Base-by-base conservation (phyloP, 306 rosid genomes). In the Psophocarpus tetragonolobus region DNA sequence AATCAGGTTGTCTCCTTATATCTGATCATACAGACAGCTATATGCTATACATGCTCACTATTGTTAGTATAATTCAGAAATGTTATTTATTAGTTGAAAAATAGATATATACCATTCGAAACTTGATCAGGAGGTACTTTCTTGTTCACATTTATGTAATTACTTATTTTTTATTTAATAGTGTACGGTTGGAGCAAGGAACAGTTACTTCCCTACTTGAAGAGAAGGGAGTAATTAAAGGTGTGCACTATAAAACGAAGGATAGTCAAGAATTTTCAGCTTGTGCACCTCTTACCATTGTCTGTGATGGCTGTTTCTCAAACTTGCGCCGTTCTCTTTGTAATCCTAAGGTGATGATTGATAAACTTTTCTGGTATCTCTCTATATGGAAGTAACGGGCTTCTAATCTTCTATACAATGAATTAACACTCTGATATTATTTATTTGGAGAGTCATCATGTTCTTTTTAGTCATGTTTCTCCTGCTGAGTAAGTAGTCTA, bases 281-380 rank as follows among this genome's bases (percentile, higher is more conserved):
- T 41, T 85, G 83, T 83, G 97, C 97, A 4, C 98, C 97, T 42
- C 87, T 94, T 50, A 92, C 97, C 27, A 82, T 94, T 85, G 97
- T 94, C 74, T 94, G 98, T 80, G 97, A 94, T 74, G 98, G 98
- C 15, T 94, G 98, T 78, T 94, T 94, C 89, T 94, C 97, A 80
- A 94, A 92, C 88, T 73, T 94, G 90, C 92, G 98, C 5, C 97
- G 97, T 64, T 81, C 97, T 71, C 98, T 94, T 51, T 94, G 97
- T 71, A 81, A 88, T 61, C 93, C 98, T 21, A 84, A 90, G 98
- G 98, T 92, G 48, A 38, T 83, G 30, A 71, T 97, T 92, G 48
- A 38, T 83, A 36, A 71, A 61, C 78, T 44, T 67, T 24, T 27
- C 70, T 21, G 39, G 48, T 29, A 47, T 60, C 70, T 64, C 21